phyloP scores from a whole-genome alignment of 768 basidiomycete species.

The Fomitopsis pulvina region DNA sequence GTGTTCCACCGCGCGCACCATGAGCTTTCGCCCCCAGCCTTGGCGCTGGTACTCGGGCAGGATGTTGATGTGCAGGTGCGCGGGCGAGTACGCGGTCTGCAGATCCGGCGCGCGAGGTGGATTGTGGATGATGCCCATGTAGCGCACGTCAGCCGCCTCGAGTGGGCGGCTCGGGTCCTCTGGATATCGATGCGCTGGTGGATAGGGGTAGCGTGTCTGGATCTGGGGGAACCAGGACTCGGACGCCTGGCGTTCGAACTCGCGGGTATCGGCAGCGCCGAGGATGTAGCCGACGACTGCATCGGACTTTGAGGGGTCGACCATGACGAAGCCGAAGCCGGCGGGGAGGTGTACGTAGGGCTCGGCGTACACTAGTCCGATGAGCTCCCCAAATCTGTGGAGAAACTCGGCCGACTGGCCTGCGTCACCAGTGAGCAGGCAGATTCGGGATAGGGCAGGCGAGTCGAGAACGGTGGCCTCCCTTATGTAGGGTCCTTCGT shows the following conservation, averaged over 20 bases:
- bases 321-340: constrained; percentile 72
- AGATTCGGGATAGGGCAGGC: constrained; percentile 58
- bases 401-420: constrained; percentile 57
- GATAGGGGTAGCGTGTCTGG: constrained; percentile 43
- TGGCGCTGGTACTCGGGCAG: constrained; percentile 57
- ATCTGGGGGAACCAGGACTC: constrained; percentile 64
- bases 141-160: constrained; percentile 34
- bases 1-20: constrained; percentile 46
- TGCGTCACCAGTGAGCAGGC: constrained; percentile 67
- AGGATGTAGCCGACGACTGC: constrained; percentile 68
- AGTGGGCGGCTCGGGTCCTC: constrained; percentile 6
- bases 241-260: constrained; percentile 49
- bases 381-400: constrained; percentile 58
- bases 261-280: constrained; percentile 60
- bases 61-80: constrained; percentile 74
- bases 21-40: constrained; percentile 66
- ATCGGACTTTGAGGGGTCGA: constrained; percentile 23
- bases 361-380: constrained; percentile 66
- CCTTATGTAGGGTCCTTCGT: constrained; percentile 36
- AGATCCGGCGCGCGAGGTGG: constrained; percentile 39
- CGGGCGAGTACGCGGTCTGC: constrained; percentile 59
- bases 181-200: constrained; percentile 1
- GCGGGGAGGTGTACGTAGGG: constrained; percentile 64
- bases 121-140: constrained; percentile 28
- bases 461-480: constrained; percentile 48